phyloP scores from a whole-genome alignment of 306 rosid genomes.

The Prosopis cineraria region DNA sequence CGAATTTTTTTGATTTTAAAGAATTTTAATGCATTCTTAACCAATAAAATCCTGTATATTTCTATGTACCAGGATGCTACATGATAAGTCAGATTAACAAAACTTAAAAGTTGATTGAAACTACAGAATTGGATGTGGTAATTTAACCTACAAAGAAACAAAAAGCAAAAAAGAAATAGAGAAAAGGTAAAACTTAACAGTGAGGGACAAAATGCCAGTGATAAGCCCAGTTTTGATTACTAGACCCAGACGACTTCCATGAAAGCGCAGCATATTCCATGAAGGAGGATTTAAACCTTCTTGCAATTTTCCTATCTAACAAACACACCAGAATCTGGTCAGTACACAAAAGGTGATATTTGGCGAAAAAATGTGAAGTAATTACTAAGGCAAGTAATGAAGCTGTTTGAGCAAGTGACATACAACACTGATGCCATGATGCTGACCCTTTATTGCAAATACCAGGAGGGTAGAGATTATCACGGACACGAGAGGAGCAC shows the following conservation, averaged over 20 bases:
- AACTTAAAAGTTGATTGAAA: not conserved
- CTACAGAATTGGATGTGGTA: not conserved
- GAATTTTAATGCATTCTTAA: too few species aligned
- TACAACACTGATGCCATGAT: constrained; percentile 85
- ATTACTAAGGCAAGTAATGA: constrained; percentile 9
- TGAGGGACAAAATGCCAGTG: constrained; percentile 94
- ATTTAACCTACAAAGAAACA: not conserved
- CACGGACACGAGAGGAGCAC: constrained; percentile 83
- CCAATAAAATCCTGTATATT: too few species aligned
- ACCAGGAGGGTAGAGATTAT: constrained; percentile 76
- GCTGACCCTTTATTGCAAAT: constrained; percentile 68
- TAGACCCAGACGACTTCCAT: constrained; percentile 57
- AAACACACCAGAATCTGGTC: constrained; percentile 30
- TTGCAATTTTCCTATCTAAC: constrained; percentile 81
- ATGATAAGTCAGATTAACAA: not conserved
- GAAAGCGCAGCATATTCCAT: constrained; percentile 69
- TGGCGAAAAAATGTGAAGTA: not conserved
- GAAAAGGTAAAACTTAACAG: constrained; percentile 55
- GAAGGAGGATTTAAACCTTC: constrained; percentile 93
- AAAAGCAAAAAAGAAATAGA: not conserved
- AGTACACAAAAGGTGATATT: not conserved
- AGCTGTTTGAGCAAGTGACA: constrained; percentile 10
- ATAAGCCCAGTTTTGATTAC: constrained; percentile 77
- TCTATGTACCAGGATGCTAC: not conserved
- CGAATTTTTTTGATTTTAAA: too few species aligned